phyloP scores from a whole-genome alignment of 2,329 filamentous ascomycete species.

The Sarocladiaceae sp. region DNA sequence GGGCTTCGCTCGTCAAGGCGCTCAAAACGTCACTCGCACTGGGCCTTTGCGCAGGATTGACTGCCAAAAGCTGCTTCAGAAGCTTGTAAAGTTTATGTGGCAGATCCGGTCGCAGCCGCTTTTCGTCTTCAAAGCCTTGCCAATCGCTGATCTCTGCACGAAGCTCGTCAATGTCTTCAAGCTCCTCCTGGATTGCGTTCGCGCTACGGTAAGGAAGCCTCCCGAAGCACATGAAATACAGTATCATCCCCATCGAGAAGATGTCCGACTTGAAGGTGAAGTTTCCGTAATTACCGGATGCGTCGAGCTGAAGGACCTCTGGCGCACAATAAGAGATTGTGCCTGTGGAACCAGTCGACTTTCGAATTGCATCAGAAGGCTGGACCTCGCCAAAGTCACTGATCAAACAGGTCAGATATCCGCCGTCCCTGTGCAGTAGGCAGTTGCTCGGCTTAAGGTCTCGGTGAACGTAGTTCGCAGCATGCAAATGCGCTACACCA shows the following conservation, averaged over 20 bases:
- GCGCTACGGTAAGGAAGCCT: conserved; percentile 78
- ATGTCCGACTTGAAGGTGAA: conserved; percentile 97
- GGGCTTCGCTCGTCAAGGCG: conserved; percentile 65
- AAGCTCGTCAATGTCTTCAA: conserved; percentile 81
- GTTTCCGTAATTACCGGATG: conserved; percentile 71
- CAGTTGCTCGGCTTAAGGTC: conserved; percentile 97
- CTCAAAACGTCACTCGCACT: conserved; percentile 79
- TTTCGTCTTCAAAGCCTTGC: conserved; percentile 78
- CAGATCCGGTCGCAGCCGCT: conserved; percentile 69
- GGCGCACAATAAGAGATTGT: conserved; percentile 98
- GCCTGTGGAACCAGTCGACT: conserved; percentile 86
- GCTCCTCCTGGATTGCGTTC: conserved; percentile 81
- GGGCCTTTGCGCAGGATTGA: conserved; percentile 70
- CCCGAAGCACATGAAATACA: conserved; percentile 97
- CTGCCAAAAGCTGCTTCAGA: conserved; percentile 71
- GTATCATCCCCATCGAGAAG: conserved; percentile 97
- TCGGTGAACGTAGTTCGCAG: conserved; percentile 88
- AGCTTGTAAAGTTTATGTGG: conserved; percentile 81
- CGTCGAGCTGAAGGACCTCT: conserved; percentile 71
- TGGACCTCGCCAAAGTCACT: conserved; percentile 99
- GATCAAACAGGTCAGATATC: conserved; percentile 72
- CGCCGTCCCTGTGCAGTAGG: conserved; percentile 70
- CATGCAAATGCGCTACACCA: conserved; percentile 82
- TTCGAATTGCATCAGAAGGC: conserved; percentile 70
- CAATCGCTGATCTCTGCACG: conserved; percentile 81